A percentile compares a stretch with the other conserved stretches of the same genome.
These are phyloP conservation scores for Daldinia caldariorum DNA, from an alignment of 495 filamentous ascomycete species.

Conservation along the genomic window DNA sequence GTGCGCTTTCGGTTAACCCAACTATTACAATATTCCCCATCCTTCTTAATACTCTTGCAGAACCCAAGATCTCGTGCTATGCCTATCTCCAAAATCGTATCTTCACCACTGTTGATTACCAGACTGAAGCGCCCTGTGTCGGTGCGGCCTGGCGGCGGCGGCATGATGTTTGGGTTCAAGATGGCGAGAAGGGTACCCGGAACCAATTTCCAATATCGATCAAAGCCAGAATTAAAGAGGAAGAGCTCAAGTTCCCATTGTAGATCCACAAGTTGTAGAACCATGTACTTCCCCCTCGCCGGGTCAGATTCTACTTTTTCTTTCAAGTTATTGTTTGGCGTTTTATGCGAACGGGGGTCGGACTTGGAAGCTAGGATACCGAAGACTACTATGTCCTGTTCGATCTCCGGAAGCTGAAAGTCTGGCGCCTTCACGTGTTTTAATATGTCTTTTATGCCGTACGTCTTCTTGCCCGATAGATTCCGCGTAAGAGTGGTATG, in stretches of 20 bases:
- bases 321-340: constrained; percentile 52
- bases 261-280: constrained; percentile 84
- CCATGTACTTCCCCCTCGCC: constrained; percentile 85
- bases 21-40: constrained; percentile 78
- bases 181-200: constrained; percentile 90
- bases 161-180: constrained; percentile 91
- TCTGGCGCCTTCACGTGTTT: constrained; percentile 81
- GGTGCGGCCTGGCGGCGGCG: constrained; percentile 74
- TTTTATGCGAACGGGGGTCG: constrained; percentile 75
- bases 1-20: constrained; percentile 92
- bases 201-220: constrained; percentile 87
- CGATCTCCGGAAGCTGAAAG: constrained; percentile 85
- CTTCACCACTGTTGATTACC: constrained; percentile 80
- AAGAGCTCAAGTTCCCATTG: constrained; percentile 92
- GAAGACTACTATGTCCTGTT: constrained; percentile 86
- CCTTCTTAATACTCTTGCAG: constrained; percentile 84
- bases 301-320: constrained; percentile 51
- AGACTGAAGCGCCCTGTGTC: constrained; percentile 86
- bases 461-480: constrained; percentile 77
- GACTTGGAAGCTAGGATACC: constrained; percentile 90
- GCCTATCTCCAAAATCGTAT: constrained; percentile 91
- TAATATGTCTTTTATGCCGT: constrained; percentile 83
- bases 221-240: constrained; percentile 90
- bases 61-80: constrained; percentile 85
- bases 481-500: constrained; percentile 80